Conservation (phyloP, 768 basidiomycete genomes). For the Pulveroboletus frians region DNA sequence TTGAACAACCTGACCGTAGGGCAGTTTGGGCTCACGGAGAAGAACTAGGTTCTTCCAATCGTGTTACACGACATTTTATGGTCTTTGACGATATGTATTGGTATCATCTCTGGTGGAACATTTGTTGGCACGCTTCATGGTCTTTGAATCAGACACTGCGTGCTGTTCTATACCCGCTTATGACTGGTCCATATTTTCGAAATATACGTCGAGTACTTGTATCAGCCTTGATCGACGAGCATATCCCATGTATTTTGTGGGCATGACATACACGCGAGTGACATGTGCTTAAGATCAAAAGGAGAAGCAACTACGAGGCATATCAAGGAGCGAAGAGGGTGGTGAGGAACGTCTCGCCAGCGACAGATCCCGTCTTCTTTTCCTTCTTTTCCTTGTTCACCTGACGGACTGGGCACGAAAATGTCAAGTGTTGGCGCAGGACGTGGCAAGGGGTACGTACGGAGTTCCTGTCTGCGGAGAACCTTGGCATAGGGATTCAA, state of each 20-base stretch:
- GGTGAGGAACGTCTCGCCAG: slow-evolving; percentile 79
- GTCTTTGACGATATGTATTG: background rate
- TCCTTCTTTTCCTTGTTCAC: slow-evolving; percentile 48
- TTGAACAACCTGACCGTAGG: slow-evolving; percentile 51
- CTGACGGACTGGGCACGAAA: slow-evolving; percentile 58
- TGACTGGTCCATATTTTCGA: background rate
- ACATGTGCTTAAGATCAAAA: slow-evolving; percentile 2
- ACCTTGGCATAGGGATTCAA: slow-evolving; percentile 99
- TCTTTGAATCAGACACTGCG: background rate
- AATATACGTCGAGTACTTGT: background rate
- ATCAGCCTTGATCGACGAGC: background rate
- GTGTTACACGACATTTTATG: background rate
- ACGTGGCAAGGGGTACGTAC: slow-evolving; percentile 44
- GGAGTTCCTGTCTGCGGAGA: slow-evolving; percentile 80
- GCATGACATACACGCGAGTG: slow-evolving; percentile 9
- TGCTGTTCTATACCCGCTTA: background rate
- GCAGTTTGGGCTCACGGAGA: slow-evolving; percentile 22
- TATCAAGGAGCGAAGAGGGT: slow-evolving; percentile 81
- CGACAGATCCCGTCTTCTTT: slow-evolving; percentile 62
- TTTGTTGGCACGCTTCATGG: background rate
- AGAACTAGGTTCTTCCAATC: background rate
- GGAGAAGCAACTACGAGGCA: slow-evolving; percentile 2
- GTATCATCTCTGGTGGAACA: background rate
- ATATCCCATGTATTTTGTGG: slow-evolving; percentile 10
- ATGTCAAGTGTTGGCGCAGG: slow-evolving; percentile 1